A percentile compares a stretch with the other conserved stretches of the same genome.
Evolutionary conservation across 2,329 filamentous ascomycete species (phyloP).

Genomic region (Aspergillus brunneoviolaceus): DNA sequence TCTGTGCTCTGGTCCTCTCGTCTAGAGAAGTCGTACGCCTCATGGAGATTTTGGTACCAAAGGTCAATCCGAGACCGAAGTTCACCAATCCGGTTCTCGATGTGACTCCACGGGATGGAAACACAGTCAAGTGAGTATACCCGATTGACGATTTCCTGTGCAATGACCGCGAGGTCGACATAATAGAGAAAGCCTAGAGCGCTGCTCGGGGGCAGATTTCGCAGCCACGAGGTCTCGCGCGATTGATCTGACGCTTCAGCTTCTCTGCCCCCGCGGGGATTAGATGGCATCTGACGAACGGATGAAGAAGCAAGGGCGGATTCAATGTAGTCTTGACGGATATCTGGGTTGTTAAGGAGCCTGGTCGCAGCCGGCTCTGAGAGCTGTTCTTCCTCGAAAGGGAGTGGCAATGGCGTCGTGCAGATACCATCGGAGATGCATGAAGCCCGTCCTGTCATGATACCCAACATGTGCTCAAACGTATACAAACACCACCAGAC

Average conservation of each 20-base stretch:
- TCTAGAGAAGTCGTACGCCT: constrained; percentile 37
- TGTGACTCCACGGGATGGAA: constrained; percentile 40
- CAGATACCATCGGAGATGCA: constrained; percentile 45
- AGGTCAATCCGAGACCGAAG: constrained; percentile 39
- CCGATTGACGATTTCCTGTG: constrained; percentile 42
- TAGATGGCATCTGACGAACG: constrained; percentile 33
- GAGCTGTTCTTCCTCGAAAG: constrained; percentile 42
- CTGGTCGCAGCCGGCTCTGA: constrained; percentile 33
- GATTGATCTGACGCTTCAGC: constrained; percentile 21
- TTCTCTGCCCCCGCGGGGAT: constrained; percentile 30
- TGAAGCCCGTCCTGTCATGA: constrained; percentile 48
- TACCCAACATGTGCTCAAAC: constrained; percentile 45
- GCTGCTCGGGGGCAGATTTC: constrained; percentile 32
- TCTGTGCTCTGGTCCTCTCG: constrained; percentile 33
- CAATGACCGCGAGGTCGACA: constrained; percentile 41
- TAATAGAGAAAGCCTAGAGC: constrained; percentile 42
- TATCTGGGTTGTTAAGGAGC: constrained; percentile 30
- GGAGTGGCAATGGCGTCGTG: constrained; percentile 44
- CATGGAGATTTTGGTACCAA: constrained; percentile 40
- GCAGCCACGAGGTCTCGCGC: constrained; percentile 37
- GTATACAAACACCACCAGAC: constrained; percentile 49
- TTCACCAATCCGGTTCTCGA: constrained; percentile 42
- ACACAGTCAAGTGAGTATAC: constrained; percentile 44
- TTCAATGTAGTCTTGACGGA: constrained; percentile 36
- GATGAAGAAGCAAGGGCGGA: constrained; percentile 30